Percentiles rank a stretch among this genome's conserved stretches.
phyloP scores from a whole-genome alignment of 2,329 filamentous ascomycete genomes.

The Colletotrichum sidae region DNA sequence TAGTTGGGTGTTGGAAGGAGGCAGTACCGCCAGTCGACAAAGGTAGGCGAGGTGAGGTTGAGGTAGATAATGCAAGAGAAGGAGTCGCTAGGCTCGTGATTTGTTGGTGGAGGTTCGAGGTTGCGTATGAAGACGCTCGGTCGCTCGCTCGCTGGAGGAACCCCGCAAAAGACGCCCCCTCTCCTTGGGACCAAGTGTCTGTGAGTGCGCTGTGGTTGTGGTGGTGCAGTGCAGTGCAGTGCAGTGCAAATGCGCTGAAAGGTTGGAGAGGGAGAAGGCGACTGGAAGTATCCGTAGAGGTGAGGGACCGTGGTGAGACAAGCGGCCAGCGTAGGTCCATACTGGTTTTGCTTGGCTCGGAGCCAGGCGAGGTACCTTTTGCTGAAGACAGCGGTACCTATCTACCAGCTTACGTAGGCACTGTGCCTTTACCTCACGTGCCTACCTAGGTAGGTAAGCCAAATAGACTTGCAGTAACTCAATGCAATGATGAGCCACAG shows the following conservation, averaged over 20 bases:
- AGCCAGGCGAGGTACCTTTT: no score
- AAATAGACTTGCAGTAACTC: no score
- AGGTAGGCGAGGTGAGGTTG: slow-evolving; percentile 12
- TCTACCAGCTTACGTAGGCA: no score
- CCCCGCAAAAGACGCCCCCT: slow-evolving; percentile 37
- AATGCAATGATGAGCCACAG: no score
- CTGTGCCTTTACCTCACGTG: no score
- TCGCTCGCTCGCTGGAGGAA: slow-evolving; percentile 32
- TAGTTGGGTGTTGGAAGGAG: not conserved
- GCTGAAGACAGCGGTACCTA: no score
- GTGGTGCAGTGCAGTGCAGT: not conserved
- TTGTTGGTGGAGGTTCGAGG: slow-evolving; percentile 38
- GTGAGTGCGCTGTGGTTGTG: slow-evolving; percentile 7
- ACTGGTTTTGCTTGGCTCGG: slow-evolving; percentile 1
- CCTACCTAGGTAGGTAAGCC: no score
- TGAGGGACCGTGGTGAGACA: slow-evolving; percentile 19
- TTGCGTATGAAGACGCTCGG: slow-evolving; percentile 36
- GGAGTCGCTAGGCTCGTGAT: slow-evolving; percentile 34
- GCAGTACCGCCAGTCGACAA: no score
- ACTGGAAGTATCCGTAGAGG: no score
- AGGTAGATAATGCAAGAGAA: slow-evolving; percentile 33
- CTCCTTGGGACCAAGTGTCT: slow-evolving; percentile 9
- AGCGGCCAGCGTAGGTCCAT: not conserved
- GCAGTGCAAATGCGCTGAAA: slow-evolving; percentile 3
- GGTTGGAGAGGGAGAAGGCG: slow-evolving; percentile 10